Conservation (phyloP, 2,329 filamentous ascomycete genomes). For the Botrytis squamosa region DNA sequence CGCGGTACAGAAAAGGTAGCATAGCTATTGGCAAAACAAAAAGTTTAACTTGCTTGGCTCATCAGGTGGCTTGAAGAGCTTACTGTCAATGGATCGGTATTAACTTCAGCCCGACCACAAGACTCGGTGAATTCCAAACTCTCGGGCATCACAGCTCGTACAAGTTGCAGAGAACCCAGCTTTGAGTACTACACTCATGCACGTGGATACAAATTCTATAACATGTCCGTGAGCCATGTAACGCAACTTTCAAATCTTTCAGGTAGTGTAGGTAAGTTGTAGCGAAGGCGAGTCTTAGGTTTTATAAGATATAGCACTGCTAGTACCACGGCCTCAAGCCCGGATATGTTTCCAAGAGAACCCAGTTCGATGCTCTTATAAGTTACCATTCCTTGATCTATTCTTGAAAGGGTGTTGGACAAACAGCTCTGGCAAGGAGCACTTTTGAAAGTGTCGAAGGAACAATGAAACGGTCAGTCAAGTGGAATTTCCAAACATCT, state of each 20-base stretch:
- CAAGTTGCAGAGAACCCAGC: background rate
- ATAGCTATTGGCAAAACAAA: background rate
- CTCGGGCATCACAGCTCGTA: slow-evolving; percentile 16
- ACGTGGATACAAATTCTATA: slow-evolving; percentile 14
- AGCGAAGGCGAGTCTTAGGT: background rate
- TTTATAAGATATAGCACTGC: slow-evolving; percentile 1
- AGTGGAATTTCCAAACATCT: background rate
- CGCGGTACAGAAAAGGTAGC: background rate
- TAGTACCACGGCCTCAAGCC: background rate
- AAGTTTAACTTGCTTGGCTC: slow-evolving; percentile 2
- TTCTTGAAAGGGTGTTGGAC: background rate
- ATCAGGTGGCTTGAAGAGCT: background rate
- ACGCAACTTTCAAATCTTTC: slow-evolving; percentile 1
- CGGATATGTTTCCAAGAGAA: background rate
- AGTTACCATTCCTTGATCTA: background rate
- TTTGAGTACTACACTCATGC: slow-evolving; percentile 7
- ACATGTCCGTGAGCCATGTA: slow-evolving; percentile 12
- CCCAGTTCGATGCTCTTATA: background rate
- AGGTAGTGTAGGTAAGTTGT: slow-evolving; percentile 1
- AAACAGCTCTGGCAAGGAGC: background rate
- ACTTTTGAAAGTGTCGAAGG: background rate
- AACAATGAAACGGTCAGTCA: background rate
- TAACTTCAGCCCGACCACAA: slow-evolving; percentile 14
- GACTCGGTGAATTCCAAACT: slow-evolving; percentile 14
- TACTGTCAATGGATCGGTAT: slow-evolving; percentile 4